Conservation (phyloP, 1,284 basidiomycete genomes). For the Trametes pubescens region DNA sequence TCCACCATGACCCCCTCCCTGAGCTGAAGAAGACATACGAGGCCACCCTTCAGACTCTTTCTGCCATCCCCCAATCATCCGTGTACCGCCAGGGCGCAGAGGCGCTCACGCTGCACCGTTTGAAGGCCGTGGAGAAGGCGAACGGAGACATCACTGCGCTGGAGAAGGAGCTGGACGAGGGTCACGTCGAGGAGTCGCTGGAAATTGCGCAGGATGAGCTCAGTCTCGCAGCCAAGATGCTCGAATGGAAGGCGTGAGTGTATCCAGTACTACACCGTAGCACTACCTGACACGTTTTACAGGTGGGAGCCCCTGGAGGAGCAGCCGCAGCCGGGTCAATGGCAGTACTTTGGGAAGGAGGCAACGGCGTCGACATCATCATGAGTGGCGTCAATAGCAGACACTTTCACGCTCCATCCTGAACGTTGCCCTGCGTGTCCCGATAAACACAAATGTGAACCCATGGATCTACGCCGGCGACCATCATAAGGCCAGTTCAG, state of each 20-base stretch:
- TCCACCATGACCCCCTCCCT: constrained; percentile 84
- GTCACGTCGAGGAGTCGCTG: constrained; percentile 86
- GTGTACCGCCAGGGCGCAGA: constrained; percentile 94
- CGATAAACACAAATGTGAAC: neutral
- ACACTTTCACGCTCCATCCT: neutral
- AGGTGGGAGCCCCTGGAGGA: constrained; percentile 92
- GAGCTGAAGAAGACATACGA: constrained; percentile 81
- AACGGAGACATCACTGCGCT: constrained; percentile 70
- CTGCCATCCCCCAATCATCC: constrained; percentile 78
- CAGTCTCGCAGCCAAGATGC: constrained; percentile 82
- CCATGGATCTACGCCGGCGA: no score
- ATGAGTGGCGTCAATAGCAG: constrained; percentile 18
- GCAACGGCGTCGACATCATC: constrained; percentile 48
- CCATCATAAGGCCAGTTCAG: no score
- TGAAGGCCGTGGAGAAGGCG: constrained; percentile 76
- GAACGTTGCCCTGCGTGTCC: neutral
- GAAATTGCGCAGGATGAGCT: constrained; percentile 88
- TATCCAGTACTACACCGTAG: constrained; percentile 18
- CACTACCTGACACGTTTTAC: constrained; percentile 5
- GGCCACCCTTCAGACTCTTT: constrained; percentile 78
- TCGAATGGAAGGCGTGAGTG: constrained; percentile 96
- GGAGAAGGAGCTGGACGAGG: constrained; percentile 80
- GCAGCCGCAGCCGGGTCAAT: constrained; percentile 83
- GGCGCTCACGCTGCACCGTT: constrained; percentile 85
- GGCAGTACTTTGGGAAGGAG: constrained; percentile 81